phyloP scores from a whole-genome alignment of 352 stramenopile genomes.

The Globisporangium splendens region DNA sequence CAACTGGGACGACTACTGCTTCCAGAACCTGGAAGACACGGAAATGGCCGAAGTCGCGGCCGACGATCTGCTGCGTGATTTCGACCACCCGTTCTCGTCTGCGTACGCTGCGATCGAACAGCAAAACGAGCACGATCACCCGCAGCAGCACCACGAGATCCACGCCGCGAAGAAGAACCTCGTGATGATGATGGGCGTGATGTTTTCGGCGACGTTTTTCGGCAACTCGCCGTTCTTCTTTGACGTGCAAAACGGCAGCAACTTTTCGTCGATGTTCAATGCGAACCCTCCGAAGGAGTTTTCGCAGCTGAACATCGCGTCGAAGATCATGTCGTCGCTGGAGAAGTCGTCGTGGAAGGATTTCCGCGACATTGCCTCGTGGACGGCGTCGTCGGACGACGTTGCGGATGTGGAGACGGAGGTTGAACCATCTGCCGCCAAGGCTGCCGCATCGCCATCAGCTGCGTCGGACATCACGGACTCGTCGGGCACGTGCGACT shows the following conservation, averaged over 20 bases:
- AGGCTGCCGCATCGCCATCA: slow-evolving; percentile 49
- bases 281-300: slow-evolving; percentile 72
- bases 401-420: slow-evolving; percentile 27
- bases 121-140: slow-evolving; percentile 28
- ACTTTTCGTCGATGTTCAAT: slow-evolving; percentile 81
- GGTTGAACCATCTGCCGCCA: slow-evolving; percentile 26
- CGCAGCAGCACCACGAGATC: slow-evolving; percentile 63
- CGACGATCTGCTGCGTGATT: slow-evolving; percentile 68
- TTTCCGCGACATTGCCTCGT: slow-evolving; percentile 78
- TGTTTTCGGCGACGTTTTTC: slow-evolving; percentile 86
- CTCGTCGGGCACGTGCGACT: slow-evolving; percentile 48
- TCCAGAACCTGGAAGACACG: slow-evolving; percentile 50
- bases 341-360: slow-evolving; percentile 89
- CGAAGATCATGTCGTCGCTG: slow-evolving; percentile 78
- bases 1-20: slow-evolving; percentile 54
- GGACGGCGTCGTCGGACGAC: slow-evolving; percentile 36
- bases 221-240: slow-evolving; percentile 70
- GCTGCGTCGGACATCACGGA: slow-evolving; percentile 73
- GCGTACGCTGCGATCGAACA: slow-evolving; percentile 13
- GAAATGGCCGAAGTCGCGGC: slow-evolving; percentile 56
- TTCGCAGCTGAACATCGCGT: slow-evolving; percentile 85
- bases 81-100: slow-evolving; percentile 59
- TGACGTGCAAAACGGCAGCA: slow-evolving; percentile 68
- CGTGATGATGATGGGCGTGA: slow-evolving; percentile 88
- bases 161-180: slow-evolving; percentile 87